Conservation (phyloP, 179 eudicot species). For the Camellia oleifera region DNA sequence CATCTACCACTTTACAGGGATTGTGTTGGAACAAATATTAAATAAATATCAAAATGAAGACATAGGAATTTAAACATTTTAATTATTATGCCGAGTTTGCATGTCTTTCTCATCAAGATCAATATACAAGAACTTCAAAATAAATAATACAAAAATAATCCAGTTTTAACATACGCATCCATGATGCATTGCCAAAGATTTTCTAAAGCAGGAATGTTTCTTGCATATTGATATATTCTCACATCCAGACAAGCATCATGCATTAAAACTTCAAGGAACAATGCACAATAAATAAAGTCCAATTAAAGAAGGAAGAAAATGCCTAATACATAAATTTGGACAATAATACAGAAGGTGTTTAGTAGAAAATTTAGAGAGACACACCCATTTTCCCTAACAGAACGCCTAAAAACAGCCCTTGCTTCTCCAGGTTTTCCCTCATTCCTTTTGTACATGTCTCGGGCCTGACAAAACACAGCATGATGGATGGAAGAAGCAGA, state of each 20-base stretch:
- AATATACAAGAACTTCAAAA: background rate
- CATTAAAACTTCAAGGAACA: background rate
- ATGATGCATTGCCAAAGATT: background rate
- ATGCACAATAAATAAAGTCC: background rate
- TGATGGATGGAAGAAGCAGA: conserved; percentile 11
- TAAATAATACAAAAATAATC: too few species aligned
- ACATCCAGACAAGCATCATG: background rate
- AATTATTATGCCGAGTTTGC: background rate
- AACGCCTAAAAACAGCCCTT: conserved; percentile 79
- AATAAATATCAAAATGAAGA: background rate
- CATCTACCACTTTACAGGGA: background rate
- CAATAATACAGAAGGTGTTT: background rate
- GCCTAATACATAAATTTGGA: background rate
- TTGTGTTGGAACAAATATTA: background rate
- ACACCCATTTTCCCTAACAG: conserved; percentile 96
- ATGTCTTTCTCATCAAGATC: too few species aligned
- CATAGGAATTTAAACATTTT: background rate
- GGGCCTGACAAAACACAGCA: conserved; percentile 48
- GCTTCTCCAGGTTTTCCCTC: conserved; percentile 98
- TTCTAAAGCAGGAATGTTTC: background rate
- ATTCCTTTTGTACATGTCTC: conserved; percentile 94
- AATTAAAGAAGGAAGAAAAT: conserved; percentile 10
- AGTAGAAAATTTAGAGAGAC: conserved; percentile 15
- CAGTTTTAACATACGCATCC: background rate
- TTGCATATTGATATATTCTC: background rate